These are phyloP conservation scores for Backusella liffmaniae DNA, from an alignment of 192 early-diverging fungal species.

Conservation along the genomic window DNA sequence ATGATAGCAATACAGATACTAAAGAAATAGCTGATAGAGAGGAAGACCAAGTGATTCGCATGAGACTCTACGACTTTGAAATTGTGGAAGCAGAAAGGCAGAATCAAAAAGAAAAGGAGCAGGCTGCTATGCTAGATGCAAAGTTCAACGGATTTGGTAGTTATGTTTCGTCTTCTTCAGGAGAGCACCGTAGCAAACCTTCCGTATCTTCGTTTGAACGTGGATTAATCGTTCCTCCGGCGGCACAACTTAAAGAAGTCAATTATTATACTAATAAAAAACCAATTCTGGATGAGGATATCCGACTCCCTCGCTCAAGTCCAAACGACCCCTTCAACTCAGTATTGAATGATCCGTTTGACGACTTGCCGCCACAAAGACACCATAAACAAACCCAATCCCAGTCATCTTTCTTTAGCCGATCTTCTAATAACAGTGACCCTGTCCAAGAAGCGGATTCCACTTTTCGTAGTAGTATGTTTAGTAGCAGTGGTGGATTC, in stretches of 20 bases:
- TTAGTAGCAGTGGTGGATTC: conserved; percentile 19
- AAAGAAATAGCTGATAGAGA: conserved; percentile 10
- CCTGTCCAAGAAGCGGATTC: neutral
- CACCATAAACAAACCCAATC: conserved; percentile 21
- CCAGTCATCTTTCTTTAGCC: conserved; percentile 27
- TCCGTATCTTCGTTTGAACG: neutral
- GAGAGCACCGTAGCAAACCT: conserved; percentile 1
- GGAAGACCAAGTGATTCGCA: conserved; percentile 12
- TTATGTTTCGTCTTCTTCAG: conserved; percentile 17
- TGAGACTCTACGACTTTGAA: conserved; percentile 30
- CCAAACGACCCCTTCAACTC: neutral
- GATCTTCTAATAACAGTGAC: neutral
- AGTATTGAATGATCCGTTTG: conserved; percentile 24
- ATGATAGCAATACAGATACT: conserved; percentile 5
- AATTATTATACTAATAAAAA: neutral
- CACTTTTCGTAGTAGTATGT: conserved; percentile 13
- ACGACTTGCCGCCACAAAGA: conserved; percentile 8
- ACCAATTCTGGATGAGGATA: neutral
- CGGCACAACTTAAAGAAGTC: neutral
- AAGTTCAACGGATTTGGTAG: conserved; percentile 27
- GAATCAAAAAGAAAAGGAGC: conserved; percentile 9
- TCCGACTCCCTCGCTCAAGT: neutral
- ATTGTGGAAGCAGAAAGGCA: conserved; percentile 22
- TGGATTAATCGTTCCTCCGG: neutral
- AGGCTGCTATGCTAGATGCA: conserved; percentile 24